Base-by-base conservation (phyloP, 176 grass and related monocot genomes). In the Cenchrus americanus region DNA sequence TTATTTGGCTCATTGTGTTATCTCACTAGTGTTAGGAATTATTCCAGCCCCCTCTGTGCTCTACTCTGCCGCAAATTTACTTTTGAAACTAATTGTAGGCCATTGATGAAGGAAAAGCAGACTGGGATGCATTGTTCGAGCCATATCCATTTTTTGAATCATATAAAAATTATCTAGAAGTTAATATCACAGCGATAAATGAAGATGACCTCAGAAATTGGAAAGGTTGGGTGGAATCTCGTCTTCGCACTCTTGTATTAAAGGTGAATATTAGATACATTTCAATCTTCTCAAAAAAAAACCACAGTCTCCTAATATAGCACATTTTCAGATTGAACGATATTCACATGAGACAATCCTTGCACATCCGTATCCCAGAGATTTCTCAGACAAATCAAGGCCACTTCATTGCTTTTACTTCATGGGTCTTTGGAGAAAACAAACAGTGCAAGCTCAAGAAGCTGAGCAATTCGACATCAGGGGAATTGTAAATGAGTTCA, bases 211-310 rank as follows among this genome's bases (percentile, higher is more conserved):
- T 97, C 60, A 86, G 95, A 47, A 92, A 94, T 72, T 97, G 95
- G 95, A 94, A 97, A 81, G 95, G 92, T n/a, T 97, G 95, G 95
- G 92, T 97, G 42, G 90, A 97, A 82, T 94, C 95, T 60, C 88
- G 90, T 21, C 92, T 97, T 79, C 92, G 95, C 34, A 94, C 88
- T 10, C 92, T 97, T 63, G 93, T 89, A 64, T 82, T 97, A 32
- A 94, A 94, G 95, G 95, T 97, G 47, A 90, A 66, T 52, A 71
- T 52, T n/a, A 60, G 42, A 52, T 69, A 53, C 44, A 78, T 79
- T 68, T 23, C 13, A 88, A 80, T 86, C 18, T 47, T 68, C 64
- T 48, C 30, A 49, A n/a, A 23, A 80, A 37, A 37, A 0, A 80
- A 54, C 22, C 21, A 24, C 14, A 8, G 21, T 37, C 47, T 59